Evolutionary conservation across 805 yeast species (phyloP).

Genomic region (Sungouiozyma intestinalis): DNA sequence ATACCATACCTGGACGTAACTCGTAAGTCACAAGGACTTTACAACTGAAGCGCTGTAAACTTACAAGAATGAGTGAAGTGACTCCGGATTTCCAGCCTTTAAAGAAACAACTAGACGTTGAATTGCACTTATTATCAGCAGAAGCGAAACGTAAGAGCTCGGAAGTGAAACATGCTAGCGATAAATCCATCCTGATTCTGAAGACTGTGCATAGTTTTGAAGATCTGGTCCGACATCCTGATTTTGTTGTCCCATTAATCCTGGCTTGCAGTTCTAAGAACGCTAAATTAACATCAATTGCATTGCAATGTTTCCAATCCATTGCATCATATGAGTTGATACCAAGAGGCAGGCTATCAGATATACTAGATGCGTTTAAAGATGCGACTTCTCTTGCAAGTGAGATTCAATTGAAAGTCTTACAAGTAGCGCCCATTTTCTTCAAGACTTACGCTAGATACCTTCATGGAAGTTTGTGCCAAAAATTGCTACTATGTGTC

Average conservation of each 20-base stretch:
- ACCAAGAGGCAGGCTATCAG: constrained; percentile 41
- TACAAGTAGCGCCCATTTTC: constrained; percentile 72
- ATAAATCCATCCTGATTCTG: constrained; percentile 39
- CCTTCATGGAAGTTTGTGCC: constrained; percentile 45
- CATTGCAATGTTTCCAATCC: constrained; percentile 61
- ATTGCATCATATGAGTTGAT: constrained; percentile 46
- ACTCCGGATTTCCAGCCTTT: constrained; percentile 13
- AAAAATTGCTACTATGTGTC: constrained; percentile 56
- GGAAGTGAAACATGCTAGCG: constrained; percentile 55
- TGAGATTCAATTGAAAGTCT: constrained; percentile 76
- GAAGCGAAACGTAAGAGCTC: constrained; percentile 65
- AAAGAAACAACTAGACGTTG: constrained; percentile 35
- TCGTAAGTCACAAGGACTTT: too few relatives aligned
- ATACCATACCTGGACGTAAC: too few relatives aligned
- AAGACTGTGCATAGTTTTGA: constrained; percentile 27
- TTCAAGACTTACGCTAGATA: constrained; percentile 50
- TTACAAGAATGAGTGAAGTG: constrained; percentile 3
- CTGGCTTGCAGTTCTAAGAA: constrained; percentile 65
- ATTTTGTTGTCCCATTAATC: constrained; percentile 58
- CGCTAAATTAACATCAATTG: constrained; percentile 58
- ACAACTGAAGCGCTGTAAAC: too few relatives aligned
- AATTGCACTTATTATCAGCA: constrained; percentile 47
- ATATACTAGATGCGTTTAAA: constrained; percentile 53
- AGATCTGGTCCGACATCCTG: constrained; percentile 36
- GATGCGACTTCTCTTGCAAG: constrained; percentile 68